Base-by-base conservation (phyloP, 495 filamentous ascomycete species). In the Xylaria acuta region DNA sequence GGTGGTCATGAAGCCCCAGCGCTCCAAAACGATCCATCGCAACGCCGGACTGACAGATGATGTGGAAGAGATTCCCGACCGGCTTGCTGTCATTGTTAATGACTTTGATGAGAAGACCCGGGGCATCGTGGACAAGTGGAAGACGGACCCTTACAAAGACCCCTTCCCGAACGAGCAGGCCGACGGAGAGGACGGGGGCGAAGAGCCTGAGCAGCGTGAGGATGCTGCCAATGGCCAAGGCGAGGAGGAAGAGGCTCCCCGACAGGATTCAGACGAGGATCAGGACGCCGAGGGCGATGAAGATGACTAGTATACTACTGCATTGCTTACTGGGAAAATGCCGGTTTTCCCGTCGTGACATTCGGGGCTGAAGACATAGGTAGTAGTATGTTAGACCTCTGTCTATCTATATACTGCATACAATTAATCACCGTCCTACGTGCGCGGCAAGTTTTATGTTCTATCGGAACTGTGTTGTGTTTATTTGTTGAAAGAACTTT, bases 11-110 rank as follows among this genome's bases (percentile, higher is more conserved):
- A 81, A 84, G 70, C 87, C 84, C 40, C 86, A 88, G 79, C 83
- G 89, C 63, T 83, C 80, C 67, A 88, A 85, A 80, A 88, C 87
- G 72, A 88, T 89, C 74, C 81, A 84, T 41, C 80, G 83, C 60
- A 86, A 77, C 30, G 80, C 81, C 12, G 82, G 81, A 60, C 76
- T 83, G 56, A 45, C 69, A 5, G 79, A 78, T 22, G 76, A 85
- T 60, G 81, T 84, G 2, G 83, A 84, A 64, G 80, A 76, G 51
- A 79, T 81, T 49, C 74, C 83, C 1, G 85, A 86, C 72, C 83
- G 85, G 72, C 74, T 86, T 36, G 80, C 84, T 51, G 78, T 86
- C 47, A 75, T 72, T 2, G 76, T 86, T n/a, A 78, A 80, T 34
- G 83, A 84, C 34, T 84, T 84, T 3, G 77, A 74, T 32, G 80